phyloP scores from a whole-genome alignment of 2,329 filamentous ascomycete species.

The Kalaharituber pfeilii region DNA sequence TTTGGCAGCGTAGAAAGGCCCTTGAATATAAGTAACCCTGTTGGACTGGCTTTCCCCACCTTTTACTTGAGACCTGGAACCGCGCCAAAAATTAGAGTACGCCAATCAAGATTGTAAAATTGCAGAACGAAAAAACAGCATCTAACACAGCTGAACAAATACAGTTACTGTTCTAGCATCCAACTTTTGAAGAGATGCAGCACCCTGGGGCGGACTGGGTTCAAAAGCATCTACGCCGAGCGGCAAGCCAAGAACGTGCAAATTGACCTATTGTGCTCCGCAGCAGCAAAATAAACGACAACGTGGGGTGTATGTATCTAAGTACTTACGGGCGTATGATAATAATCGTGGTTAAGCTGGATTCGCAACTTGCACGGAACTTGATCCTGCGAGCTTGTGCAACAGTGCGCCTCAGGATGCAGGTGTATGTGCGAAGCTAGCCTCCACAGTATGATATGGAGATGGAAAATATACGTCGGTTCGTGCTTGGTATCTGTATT shows the following conservation, averaged over 20 bases:
- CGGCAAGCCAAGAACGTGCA: background rate
- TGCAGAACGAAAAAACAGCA: background rate
- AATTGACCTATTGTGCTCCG: no score
- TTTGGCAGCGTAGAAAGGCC: background rate
- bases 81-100: background rate
- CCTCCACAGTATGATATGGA: no score
- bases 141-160: background rate
- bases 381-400: background rate
- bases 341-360: background rate
- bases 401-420: background rate
- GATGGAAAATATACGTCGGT: no score
- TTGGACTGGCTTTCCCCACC: background rate
- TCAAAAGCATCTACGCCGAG: background rate
- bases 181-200: background rate
- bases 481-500: no score
- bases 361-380: background rate
- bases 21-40: background rate
- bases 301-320: background rate
- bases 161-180: background rate
- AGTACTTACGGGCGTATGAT: background rate
- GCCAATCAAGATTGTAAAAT: background rate
- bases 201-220: background rate
- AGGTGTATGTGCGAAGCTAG: background rate
- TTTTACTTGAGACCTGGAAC: background rate
- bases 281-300: background rate